phyloP scores from a whole-genome alignment of 192 early-diverging fungal genomes.

The Gonapodya sp. region DNA sequence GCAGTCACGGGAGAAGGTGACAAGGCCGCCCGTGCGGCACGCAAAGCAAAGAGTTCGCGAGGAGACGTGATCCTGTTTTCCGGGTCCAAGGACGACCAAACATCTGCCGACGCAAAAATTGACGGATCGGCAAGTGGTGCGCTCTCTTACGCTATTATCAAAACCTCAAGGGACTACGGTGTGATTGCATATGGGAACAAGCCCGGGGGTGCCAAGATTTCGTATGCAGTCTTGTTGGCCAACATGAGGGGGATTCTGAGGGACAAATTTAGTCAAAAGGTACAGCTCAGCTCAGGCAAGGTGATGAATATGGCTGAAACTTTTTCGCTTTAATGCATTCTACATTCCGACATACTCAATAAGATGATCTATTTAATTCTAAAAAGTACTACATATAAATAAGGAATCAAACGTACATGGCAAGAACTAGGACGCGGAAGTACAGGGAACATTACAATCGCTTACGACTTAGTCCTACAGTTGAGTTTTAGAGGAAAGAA shows the following conservation, averaged over 20 bases:
- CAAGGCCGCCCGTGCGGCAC: neutral
- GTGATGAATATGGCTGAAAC: neutral
- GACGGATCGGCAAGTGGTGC: constrained; percentile 51
- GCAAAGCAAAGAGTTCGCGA: neutral
- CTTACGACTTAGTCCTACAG: too few species aligned
- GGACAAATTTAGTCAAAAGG: neutral
- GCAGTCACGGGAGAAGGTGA: neutral
- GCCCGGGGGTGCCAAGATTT: neutral
- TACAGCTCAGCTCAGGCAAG: neutral
- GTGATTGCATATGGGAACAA: neutral
- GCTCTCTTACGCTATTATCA: constrained; percentile 56
- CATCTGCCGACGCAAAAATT: constrained; percentile 57
- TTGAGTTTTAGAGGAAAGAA: too few species aligned
- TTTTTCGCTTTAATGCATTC: neutral
- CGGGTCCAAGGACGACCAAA: constrained; percentile 61
- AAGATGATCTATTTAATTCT: too few species aligned
- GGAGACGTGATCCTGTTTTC: constrained; percentile 64
- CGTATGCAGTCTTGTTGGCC: neutral
- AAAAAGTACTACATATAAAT: too few species aligned
- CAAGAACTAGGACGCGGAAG: too few species aligned
- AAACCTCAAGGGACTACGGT: neutral
- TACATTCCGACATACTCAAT: too few species aligned
- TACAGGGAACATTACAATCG: too few species aligned
- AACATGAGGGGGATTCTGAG: neutral
- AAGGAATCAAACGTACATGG: too few species aligned